Base-by-base conservation (phyloP, 116 monocot species). In the Zostera marina region DNA sequence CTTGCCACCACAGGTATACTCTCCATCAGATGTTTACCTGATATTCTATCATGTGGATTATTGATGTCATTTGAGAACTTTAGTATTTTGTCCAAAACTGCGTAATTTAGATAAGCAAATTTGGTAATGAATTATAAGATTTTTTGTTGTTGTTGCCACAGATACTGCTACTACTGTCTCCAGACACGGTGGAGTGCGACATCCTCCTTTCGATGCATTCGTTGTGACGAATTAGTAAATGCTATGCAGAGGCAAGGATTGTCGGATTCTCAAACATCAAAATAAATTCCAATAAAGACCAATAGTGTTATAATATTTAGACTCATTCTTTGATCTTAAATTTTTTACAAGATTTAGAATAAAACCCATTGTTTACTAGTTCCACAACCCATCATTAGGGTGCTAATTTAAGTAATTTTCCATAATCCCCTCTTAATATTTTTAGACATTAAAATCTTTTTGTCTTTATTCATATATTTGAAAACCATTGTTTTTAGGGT, bases 1-100 rank as follows among this genome's bases (percentile, higher is more conserved):
- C 96, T 63, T 96, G 96, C 67, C 66, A 83, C 58, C 96, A 96
- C 64, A 96, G 89, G 96, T 96, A 76, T 65, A 17, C n/a, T n/a
- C n/a, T n/a, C n/a, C 48, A 16, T 23, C 32, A 32, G 4, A 32
- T 32, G 32, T 1, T 2, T 32, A 32, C 32, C 32, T 32, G 32
- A 32, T 32, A 32, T 32, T 26, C 1, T 26, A 26, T 26, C 26
- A 26, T 26, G 26, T 26, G 26, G 26, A 26, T 26, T 2, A 1
- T 26, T 1, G 4, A 26, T 26, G 26, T 26, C 26, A 26, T 26
- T 32, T 1, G 5, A 32, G 32, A 32, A 5, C 32, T 32, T 32
- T 32, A 32, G 4, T 32, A 5, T 32, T 32, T 32, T 32, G 32
- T 32, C 32, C 32, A 5, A 32, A 32, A 32, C 32, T 5, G 4